These are phyloP conservation scores for Tricholoma sp. DNA, from an alignment of 768 basidiomycete genomes.

Conservation along the genomic window DNA sequence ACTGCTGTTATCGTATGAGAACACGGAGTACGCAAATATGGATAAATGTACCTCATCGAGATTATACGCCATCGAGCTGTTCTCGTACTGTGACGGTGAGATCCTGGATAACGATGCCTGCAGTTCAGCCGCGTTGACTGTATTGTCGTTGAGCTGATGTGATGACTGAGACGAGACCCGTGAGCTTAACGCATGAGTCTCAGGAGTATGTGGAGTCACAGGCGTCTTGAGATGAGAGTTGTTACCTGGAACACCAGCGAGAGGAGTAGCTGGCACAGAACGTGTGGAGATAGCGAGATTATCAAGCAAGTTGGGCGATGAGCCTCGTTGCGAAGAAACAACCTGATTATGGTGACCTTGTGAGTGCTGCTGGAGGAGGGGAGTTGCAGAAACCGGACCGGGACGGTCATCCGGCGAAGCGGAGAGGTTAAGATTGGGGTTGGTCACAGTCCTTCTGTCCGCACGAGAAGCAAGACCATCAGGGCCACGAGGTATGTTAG, in stretches of 20 bases:
- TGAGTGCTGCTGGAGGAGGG: slow-evolving; percentile 57
- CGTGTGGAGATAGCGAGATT: slow-evolving; percentile 57
- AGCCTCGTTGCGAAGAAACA: slow-evolving; percentile 66
- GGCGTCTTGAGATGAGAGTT: slow-evolving; percentile 60
- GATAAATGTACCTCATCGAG: slow-evolving; percentile 51
- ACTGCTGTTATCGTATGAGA: slow-evolving; percentile 34
- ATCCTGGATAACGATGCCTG: slow-evolving; percentile 72
- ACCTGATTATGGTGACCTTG: slow-evolving; percentile 42
- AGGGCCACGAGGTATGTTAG: slow-evolving; percentile 53
- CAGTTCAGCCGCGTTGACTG: slow-evolving; percentile 49
- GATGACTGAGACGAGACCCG: slow-evolving; percentile 49
- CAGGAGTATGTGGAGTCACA: slow-evolving; percentile 61
- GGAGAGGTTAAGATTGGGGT: slow-evolving; percentile 63
- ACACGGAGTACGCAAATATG: neutral
- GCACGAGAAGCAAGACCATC: slow-evolving; percentile 50
- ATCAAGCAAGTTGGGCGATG: slow-evolving; percentile 65
- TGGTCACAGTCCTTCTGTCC: slow-evolving; percentile 71
- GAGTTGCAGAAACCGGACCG: slow-evolving; percentile 51
- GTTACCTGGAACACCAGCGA: slow-evolving; percentile 48
- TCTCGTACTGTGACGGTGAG: slow-evolving; percentile 54
- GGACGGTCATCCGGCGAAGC: slow-evolving; percentile 46
- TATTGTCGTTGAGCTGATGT: slow-evolving; percentile 45
- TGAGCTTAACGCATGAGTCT: slow-evolving; percentile 55
- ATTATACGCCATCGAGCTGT: slow-evolving; percentile 48
- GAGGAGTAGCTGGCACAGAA: slow-evolving; percentile 80